phyloP scores from a whole-genome alignment of 1,139 yeast species.

The Kluyveromyces sp. region DNA sequence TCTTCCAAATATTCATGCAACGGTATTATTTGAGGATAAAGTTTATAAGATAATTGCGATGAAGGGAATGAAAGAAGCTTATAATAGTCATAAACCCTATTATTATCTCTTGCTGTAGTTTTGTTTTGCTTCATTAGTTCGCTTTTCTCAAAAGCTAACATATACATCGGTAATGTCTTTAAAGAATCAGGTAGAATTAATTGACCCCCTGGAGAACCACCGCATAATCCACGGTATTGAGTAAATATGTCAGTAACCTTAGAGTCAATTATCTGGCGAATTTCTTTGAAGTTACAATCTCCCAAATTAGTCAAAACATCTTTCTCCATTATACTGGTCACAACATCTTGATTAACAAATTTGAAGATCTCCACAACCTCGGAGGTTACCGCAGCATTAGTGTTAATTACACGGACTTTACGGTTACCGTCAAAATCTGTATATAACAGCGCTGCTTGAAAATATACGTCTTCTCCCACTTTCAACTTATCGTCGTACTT shows the following conservation, averaged over 20 bases:
- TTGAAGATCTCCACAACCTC: conserved; percentile 67
- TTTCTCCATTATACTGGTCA: conserved; percentile 63
- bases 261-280: conserved; percentile 55
- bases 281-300: conserved; percentile 49
- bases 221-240: conserved; percentile 57
- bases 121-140: conserved; percentile 49
- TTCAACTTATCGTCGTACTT: conserved; percentile 71
- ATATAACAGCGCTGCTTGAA: conserved; percentile 84
- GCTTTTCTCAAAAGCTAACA: conserved; percentile 64
- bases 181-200: conserved; percentile 77
- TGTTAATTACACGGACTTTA: conserved; percentile 76
- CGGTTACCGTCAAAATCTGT: conserved; percentile 72
- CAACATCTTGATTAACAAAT: conserved; percentile 79
- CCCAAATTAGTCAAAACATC: conserved; percentile 60
- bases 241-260: conserved; percentile 69
- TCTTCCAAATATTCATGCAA: conserved; percentile 55
- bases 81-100: conserved; percentile 52
- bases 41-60: conserved; percentile 51
- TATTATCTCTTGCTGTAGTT: conserved; percentile 43
- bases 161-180: conserved; percentile 59
- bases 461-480: conserved; percentile 70
- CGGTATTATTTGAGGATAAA: conserved; percentile 78
- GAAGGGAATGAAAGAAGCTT: conserved; percentile 50
- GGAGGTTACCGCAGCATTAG: conserved; percentile 74
- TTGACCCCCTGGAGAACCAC: conserved; percentile 46